phyloP scores from a whole-genome alignment of 2,329 filamentous ascomycete species.

The Calonectria crousiana region DNA sequence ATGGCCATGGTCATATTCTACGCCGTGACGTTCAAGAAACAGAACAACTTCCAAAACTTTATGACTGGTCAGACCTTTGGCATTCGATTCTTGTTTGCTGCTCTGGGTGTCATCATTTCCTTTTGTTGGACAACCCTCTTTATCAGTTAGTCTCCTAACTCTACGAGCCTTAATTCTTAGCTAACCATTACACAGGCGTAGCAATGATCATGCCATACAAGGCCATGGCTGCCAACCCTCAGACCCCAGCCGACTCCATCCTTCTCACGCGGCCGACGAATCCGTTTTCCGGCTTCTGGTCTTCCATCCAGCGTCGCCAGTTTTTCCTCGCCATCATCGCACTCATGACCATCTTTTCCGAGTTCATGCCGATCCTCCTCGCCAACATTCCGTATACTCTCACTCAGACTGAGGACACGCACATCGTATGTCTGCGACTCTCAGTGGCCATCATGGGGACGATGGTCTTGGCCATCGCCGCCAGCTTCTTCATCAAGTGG shows the following conservation, averaged over 20 bases:
- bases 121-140: conserved; percentile 59
- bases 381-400: conserved; percentile 62
- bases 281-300: conserved; percentile 57
- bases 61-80: conserved; percentile 58
- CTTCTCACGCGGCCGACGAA: conserved; percentile 58
- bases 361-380: conserved; percentile 63
- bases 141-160: conserved; percentile 33
- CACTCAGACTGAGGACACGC: conserved; percentile 53
- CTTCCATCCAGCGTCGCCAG: conserved; percentile 41
- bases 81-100: conserved; percentile 58
- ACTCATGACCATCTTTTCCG: conserved; percentile 58
- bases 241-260: conserved; percentile 53
- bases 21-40: conserved; percentile 44
- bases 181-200: conserved; percentile 51
- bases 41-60: conserved; percentile 50
- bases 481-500: conserved; percentile 57
- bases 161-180: no score
- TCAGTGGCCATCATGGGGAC: conserved; percentile 53
- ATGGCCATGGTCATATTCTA: conserved; percentile 57
- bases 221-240: conserved; percentile 50
- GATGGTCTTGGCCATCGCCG: conserved; percentile 56
- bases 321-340: conserved; percentile 56
- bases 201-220: conserved; percentile 59
- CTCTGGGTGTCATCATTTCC: conserved; percentile 56
- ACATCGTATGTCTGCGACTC: conserved; percentile 56